Evolutionary conservation across 2,329 filamentous ascomycete species (phyloP).

Genomic region (Alternaria hordeiaustralica): DNA sequence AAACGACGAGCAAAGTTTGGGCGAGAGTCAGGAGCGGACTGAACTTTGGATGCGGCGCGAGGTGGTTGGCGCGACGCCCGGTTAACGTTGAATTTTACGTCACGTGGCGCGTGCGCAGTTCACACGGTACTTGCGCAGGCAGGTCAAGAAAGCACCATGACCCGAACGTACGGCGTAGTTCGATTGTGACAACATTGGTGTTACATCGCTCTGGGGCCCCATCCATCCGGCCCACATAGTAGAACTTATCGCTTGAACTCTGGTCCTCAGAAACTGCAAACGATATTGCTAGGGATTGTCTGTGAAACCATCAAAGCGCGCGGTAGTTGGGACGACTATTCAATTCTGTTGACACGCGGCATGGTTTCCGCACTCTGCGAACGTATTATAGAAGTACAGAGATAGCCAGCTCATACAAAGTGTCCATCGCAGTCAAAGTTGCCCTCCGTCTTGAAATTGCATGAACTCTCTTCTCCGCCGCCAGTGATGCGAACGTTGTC

Average conservation of each 20-base stretch:
- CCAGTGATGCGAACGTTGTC: slow-evolving; percentile 45
- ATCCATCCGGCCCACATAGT: not conserved
- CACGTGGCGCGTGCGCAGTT: not conserved
- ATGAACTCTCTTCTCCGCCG: slow-evolving; percentile 47
- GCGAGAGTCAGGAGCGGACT: not conserved
- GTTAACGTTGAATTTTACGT: not conserved
- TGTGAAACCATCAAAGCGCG: not conserved
- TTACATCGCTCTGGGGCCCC: not conserved
- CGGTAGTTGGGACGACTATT: not conserved
- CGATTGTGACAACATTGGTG: not conserved
- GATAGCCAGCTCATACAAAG: slow-evolving; percentile 5
- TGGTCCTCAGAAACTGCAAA: not conserved
- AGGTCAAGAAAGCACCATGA: not conserved
- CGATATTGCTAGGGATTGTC: not conserved
- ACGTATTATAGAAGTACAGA: not conserved
- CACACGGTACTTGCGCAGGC: not conserved
- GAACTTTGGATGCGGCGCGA: not conserved
- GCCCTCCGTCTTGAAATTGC: slow-evolving; percentile 36
- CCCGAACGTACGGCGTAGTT: not conserved
- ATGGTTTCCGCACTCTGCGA: not conserved
- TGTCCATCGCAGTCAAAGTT: slow-evolving; percentile 35
- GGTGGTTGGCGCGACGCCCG: not conserved
- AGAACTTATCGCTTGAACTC: not conserved
- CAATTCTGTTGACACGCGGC: not conserved
- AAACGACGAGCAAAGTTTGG: not conserved